Conservation (phyloP, 257 asterid genomes). For the Avicennia marina region DNA sequence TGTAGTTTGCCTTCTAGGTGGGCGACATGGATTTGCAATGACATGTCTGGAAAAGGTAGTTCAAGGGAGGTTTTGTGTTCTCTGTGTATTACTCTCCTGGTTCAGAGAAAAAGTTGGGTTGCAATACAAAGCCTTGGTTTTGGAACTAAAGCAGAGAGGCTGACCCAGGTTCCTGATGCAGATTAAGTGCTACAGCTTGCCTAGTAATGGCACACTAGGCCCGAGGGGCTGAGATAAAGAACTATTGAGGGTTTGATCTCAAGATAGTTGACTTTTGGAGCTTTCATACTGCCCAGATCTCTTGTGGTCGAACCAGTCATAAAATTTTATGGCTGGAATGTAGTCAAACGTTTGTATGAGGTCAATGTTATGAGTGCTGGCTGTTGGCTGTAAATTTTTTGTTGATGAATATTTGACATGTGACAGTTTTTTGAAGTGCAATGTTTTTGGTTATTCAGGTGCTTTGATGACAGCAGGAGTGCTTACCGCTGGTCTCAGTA, state of each 20-base stretch:
- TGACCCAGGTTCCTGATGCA: too few relatives aligned
- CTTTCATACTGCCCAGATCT: neutral
- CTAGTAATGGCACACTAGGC: neutral
- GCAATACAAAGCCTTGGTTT: too few relatives aligned
- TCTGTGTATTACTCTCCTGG: neutral
- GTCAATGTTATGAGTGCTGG: neutral
- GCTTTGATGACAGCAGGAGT: slow-evolving; percentile 94
- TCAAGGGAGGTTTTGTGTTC: neutral
- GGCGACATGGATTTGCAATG: neutral
- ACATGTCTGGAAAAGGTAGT: neutral
- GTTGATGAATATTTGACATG: neutral
- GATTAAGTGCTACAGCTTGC: neutral
- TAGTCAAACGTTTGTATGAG: neutral
- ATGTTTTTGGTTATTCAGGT: slow-evolving; percentile 42
- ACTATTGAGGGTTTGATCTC: neutral
- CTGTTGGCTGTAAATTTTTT: neutral
- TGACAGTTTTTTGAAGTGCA: neutral
- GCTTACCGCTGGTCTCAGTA: slow-evolving; percentile 80
- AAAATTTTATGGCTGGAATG: too few relatives aligned
- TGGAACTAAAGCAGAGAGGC: too few relatives aligned
- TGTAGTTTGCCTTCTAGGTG: too few relatives aligned
- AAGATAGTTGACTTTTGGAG: neutral
- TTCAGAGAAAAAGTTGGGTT: neutral
- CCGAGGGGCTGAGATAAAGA: neutral
- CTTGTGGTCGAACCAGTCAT: too few relatives aligned